These are phyloP conservation scores for Neltuma alba DNA, from an alignment of 306 rosid genomes.

Conservation along the genomic window DNA sequence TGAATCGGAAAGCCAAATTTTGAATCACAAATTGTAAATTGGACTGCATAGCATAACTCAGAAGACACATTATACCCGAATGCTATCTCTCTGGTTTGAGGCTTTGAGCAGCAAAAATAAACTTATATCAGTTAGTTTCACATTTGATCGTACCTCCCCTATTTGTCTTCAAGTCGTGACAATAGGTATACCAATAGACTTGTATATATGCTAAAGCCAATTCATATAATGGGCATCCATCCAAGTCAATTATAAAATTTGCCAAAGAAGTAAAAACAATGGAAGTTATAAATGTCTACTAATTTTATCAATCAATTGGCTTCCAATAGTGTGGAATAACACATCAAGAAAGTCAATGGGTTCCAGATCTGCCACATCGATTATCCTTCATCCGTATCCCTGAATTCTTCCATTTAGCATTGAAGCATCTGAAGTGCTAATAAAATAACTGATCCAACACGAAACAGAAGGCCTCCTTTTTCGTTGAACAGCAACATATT, in stretches of 20 bases:
- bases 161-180: background rate
- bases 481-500: background rate
- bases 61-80: background rate
- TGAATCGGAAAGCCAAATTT: background rate
- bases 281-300: background rate
- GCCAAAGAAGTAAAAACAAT: background rate
- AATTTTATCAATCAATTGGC: background rate
- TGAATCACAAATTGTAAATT: background rate
- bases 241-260: background rate
- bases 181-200: background rate
- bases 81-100: background rate
- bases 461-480: slow-evolving; percentile 11
- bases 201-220: background rate
- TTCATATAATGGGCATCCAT: background rate
- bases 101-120: background rate
- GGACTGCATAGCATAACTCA: background rate
- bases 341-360: background rate
- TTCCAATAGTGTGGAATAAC: background rate
- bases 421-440: background rate
- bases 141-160: background rate
- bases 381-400: background rate
- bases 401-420: background rate
- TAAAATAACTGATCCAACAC: background rate
- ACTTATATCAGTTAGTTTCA: background rate
- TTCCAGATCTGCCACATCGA: background rate